phyloP scores from a whole-genome alignment of 2,329 filamentous ascomycete species.

The Ustilaginoidea virens region DNA sequence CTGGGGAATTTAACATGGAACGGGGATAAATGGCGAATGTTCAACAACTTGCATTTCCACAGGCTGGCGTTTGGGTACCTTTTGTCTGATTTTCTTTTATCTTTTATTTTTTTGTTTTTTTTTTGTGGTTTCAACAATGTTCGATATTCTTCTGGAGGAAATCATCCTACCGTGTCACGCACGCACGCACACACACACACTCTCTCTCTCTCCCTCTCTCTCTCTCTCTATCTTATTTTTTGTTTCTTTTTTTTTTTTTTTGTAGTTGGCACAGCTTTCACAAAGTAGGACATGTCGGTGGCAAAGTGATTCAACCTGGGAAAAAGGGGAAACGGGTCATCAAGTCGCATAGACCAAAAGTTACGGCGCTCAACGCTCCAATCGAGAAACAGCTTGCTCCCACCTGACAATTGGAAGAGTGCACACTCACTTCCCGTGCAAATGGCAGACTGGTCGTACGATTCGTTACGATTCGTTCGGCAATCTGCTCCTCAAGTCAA shows the following conservation, averaged over 20 bases:
- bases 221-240: too few species aligned
- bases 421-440: too few species aligned
- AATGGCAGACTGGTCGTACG: too few species aligned
- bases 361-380: slow-evolving; percentile 8
- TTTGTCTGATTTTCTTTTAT: background rate
- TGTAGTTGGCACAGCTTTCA: background rate
- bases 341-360: slow-evolving; percentile 1
- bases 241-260: background rate
- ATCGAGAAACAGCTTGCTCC: too few species aligned
- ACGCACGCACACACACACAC: too few species aligned
- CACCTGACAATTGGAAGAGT: too few species aligned
- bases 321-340: background rate
- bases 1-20: slow-evolving; percentile 11
- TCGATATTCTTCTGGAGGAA: too few species aligned
- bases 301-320: slow-evolving; percentile 4
- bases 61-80: slow-evolving; percentile 9
- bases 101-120: slow-evolving; percentile 2
- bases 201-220: too few species aligned
- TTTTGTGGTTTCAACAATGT: slow-evolving; percentile 2
- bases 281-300: slow-evolving; percentile 7
- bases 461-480: too few species aligned
- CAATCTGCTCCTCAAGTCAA: too few species aligned
- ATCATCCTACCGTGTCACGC: too few species aligned
- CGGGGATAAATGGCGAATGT: slow-evolving; percentile 9
- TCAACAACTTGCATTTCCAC: slow-evolving; percentile 12